phyloP scores from a whole-genome alignment of 441 rosid genomes.

The Populus hybrid region DNA sequence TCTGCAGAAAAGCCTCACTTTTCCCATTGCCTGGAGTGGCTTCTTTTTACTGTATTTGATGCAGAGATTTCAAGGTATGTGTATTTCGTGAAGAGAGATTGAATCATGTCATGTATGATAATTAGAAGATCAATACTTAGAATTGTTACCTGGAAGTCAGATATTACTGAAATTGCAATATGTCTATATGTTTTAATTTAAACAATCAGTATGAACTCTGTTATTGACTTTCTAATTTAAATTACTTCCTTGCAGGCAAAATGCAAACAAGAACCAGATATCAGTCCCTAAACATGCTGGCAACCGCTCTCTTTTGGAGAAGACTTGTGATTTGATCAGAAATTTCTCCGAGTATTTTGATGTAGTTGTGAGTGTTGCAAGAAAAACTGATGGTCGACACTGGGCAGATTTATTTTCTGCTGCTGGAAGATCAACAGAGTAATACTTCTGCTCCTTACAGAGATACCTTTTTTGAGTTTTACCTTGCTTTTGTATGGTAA shows the following conservation, averaged over 20 bases:
- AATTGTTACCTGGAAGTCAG: neutral
- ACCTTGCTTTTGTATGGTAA: neutral
- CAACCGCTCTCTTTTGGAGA: slow-evolving; percentile 70
- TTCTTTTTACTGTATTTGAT: slow-evolving; percentile 96
- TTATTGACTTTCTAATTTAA: neutral
- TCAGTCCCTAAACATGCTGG: slow-evolving; percentile 38
- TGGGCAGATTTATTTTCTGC: slow-evolving; percentile 96
- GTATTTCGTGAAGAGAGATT: neutral
- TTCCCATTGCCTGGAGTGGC: slow-evolving; percentile 98
- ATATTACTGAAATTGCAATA: neutral
- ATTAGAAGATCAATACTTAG: slow-evolving; percentile 6
- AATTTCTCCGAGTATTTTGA: slow-evolving; percentile 88
- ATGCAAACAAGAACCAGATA: slow-evolving; percentile 59
- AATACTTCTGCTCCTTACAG: slow-evolving; percentile 24
- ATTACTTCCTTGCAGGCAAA: slow-evolving; percentile 46
- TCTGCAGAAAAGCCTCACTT: slow-evolving; percentile 98
- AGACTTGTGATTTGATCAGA: slow-evolving; percentile 86
- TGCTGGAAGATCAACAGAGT: slow-evolving; percentile 99
- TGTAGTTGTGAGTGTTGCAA: slow-evolving; percentile 98
- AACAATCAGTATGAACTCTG: neutral
- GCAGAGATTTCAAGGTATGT: slow-evolving; percentile 91
- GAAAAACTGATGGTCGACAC: slow-evolving; percentile 97
- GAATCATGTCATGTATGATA: neutral
- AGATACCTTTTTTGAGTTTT: slow-evolving; percentile 1
- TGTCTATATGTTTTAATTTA: neutral